Evolutionary conservation across 192 early-diverging fungal species (phyloP), one percentile per base, ranked within the genome.

Genomic region (Backusella psychrophila): DNA sequence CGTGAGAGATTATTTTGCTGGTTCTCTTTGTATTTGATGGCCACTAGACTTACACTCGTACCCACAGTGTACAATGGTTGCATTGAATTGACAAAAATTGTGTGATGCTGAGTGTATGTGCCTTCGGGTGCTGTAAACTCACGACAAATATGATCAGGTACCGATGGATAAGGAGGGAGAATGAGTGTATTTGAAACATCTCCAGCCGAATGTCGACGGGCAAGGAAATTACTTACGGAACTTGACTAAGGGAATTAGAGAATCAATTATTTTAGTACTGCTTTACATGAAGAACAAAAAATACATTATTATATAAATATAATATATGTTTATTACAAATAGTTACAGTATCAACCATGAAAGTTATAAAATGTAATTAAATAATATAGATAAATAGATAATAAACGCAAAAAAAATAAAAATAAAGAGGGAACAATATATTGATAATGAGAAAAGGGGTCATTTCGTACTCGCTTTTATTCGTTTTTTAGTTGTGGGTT

Each of bases 11-110:
- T 75, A 11, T 76, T 72, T 29, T 68, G 34, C 12, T 63, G 56
- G 31, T 82, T 83, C 70, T 90, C 87, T 68, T 88, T 90, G 74
- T 88, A 88, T 71, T 90, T 90, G 52, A 90, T 85, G 11, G 85
- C 85, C 42, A 90, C 83, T 17, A 87, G 46, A 6, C 86, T 86
- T 33, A 85, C 82, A 31, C 79, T 76, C n/a, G 89, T 88, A 26
- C 85, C 85, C 42, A 84, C 85, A 14, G 79, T 79, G 19, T 85
- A 84, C 38, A 83, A 76, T 12, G 89, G 85, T n/a, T 71, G 49
- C 31, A 85, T 76, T 41, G 83, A 80, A 41, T 84, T 82, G 29
- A 88, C 69, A 46, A 81, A 78, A 36, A 90, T 90, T 12, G 85
- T 80, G 59, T 88, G 83, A 6, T 65, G 69, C 1, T 88, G 75